Evolutionary conservation across 306 rosid genomes (phyloP), one percentile per base, ranked within the genome.

Genomic region (Prosopis cineraria): DNA sequence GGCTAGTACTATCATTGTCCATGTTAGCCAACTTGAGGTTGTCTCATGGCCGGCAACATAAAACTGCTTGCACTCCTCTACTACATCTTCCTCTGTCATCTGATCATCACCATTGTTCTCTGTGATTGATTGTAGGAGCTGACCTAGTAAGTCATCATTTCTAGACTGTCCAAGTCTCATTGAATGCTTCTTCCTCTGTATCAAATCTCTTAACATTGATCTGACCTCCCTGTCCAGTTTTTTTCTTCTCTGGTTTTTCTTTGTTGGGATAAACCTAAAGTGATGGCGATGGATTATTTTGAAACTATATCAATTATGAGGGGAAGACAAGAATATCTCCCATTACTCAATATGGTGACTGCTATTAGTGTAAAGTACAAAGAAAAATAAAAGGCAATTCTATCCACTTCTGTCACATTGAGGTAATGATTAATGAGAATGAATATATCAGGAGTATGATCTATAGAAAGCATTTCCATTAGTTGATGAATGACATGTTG

Each of bases 1-100:
- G 24, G 92, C 82, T 33, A 88, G 66, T 48, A 88, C 87, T 22
- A 88, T 75, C 64, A 86, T 47, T 7, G 82, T 84, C 92, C 87
- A 86, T 68, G 81, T 75, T 65, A 84, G 25, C 88, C 72, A 86
- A 73, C 82, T 80, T 33, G 88, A 69, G 17, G 87, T 80, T 66
- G 92, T 88, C 50, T 86, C 92, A 56, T 88, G 79, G 40, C 88
- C 90, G 17, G 85, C 90, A 36, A 86, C 81, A 73, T 88, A 88
- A 79, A 84, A 84, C 77, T 74, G 87, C 79, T 82, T 88, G 85
- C 88, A 84, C 53, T 86, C 88, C 65, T 88, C 88, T 47, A 86
- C 60, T 44, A 86, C 87, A 40, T 88, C 88, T 53, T 88, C 90
- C 39, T 70, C 58, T 45, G 87, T 80, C 85, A 84, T 40, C 71